Conservation (phyloP, 78 protist genomes). For the Dictyostelium firmibasis region DNA sequence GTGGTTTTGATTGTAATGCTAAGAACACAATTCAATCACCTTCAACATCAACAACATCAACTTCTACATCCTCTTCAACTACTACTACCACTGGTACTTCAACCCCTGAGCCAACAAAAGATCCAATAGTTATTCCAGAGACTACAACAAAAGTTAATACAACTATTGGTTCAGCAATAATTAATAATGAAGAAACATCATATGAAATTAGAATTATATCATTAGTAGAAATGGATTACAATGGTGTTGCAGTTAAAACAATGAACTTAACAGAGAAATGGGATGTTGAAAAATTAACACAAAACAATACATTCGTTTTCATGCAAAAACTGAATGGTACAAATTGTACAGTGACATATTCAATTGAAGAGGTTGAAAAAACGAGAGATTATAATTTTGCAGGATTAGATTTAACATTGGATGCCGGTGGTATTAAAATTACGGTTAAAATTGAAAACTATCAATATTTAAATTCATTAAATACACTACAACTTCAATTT, state of each 20-base stretch:
- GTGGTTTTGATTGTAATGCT: slow-evolving; percentile 18
- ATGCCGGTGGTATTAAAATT: not conserved
- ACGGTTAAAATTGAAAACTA: not conserved
- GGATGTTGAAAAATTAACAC: not conserved
- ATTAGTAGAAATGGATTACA: not conserved
- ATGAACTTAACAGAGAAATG: not conserved
- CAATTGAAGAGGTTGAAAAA: not conserved
- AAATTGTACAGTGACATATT: not conserved
- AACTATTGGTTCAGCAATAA: not conserved
- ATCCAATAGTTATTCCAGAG: not conserved
- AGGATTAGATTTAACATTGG: not conserved
- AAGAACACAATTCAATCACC: not conserved
- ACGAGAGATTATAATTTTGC: slow-evolving; percentile 1
- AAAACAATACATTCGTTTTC: not conserved
- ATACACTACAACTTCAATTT: not conserved
- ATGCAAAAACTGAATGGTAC: not conserved
- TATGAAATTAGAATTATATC: not conserved
- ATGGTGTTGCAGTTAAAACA: not conserved
- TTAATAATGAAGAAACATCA: not conserved
- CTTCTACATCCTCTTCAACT: not conserved
- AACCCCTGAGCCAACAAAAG: not conserved
- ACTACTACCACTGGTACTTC: not conserved
- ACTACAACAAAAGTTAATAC: not conserved
- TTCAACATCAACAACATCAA: not conserved
- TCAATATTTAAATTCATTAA: not conserved